Evolutionary conservation across 805 yeast genomes (phyloP).

Genomic region (Pichia eremophila): DNA sequence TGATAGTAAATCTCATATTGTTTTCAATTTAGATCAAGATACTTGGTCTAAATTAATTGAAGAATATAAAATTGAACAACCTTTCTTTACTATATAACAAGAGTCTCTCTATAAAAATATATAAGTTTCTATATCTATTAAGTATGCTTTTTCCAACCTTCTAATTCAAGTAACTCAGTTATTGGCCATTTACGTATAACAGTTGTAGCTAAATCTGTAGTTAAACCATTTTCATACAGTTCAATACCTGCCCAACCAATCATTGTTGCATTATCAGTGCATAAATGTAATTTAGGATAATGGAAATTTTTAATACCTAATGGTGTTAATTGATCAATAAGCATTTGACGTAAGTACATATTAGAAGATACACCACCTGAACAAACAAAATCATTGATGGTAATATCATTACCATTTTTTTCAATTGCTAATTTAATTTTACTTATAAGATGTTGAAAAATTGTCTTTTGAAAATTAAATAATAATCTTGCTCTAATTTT

Average conservation of each 20-base stretch:
- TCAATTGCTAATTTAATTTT: conserved; percentile 47
- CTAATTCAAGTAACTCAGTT: conserved; percentile 35
- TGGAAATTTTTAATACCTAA: conserved; percentile 31
- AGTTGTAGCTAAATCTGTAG: conserved; percentile 44
- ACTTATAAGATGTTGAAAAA: conserved; percentile 65
- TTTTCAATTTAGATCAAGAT: conserved; percentile 58
- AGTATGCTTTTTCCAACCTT: conserved; percentile 36
- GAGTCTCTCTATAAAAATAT: too few relatives aligned
- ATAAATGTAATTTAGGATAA: conserved; percentile 62
- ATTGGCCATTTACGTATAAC: conserved; percentile 84
- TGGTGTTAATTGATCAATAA: conserved; percentile 30
- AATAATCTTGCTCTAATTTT: conserved; percentile 38
- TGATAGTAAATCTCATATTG: conserved; percentile 45
- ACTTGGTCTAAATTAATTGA: conserved; percentile 56
- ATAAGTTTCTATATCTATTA: too few relatives aligned
- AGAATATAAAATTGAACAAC: conserved; percentile 43
- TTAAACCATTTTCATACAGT: conserved; percentile 47
- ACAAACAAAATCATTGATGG: conserved; percentile 49
- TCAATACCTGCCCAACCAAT: conserved; percentile 97
- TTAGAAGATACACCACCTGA: conserved; percentile 97
- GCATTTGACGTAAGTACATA: conserved; percentile 38
- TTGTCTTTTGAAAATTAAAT: conserved; percentile 48
- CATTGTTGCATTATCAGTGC: conserved; percentile 96
- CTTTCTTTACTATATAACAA: conserved; percentile 27
- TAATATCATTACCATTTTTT: conserved; percentile 17